A percentile compares a stretch with the other conserved stretches of the same genome.
Conservation (phyloP, 768 basidiomycete genomes). For the Phylloporus sp. region DNA sequence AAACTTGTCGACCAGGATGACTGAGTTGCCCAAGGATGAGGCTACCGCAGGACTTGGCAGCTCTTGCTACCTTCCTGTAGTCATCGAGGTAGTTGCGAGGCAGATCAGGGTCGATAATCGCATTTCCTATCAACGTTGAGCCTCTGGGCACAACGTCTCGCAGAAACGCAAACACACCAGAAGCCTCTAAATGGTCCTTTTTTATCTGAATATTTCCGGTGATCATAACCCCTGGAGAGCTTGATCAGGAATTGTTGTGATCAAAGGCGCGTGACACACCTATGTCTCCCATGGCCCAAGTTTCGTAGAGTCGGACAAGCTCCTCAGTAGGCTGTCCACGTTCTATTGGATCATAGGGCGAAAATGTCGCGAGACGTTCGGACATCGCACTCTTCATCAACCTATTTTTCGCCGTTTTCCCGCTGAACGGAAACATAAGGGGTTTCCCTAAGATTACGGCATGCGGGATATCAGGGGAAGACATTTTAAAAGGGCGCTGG, state of each 20-base stretch:
- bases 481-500: constrained; percentile 13
- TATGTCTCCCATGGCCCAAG: constrained; percentile 31
- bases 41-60: constrained; percentile 29
- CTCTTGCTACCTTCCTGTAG: constrained; percentile 24
- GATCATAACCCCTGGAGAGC: constrained; percentile 27
- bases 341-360: constrained; percentile 24
- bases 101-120: constrained; percentile 30
- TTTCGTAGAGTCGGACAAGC: constrained; percentile 32
- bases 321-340: constrained; percentile 33
- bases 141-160: not conserved
- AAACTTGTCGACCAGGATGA: constrained; percentile 33
- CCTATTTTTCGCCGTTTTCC: constrained; percentile 28
- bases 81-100: constrained; percentile 21
- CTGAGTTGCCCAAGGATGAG: constrained; percentile 32
- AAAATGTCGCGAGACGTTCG: constrained; percentile 34
- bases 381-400: constrained; percentile 36
- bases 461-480: constrained; percentile 13
- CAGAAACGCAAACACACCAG: constrained; percentile 17
- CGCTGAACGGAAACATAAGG: constrained; percentile 29
- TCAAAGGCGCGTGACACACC: constrained; percentile 12
- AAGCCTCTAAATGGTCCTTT: constrained; percentile 32
- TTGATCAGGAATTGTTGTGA: constrained; percentile 1
- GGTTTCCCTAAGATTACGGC: constrained; percentile 23
- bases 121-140: constrained; percentile 22
- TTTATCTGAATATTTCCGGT: constrained; percentile 35